These are phyloP conservation scores for Aspergillus baeticus DNA, from an alignment of 495 filamentous ascomycete genomes.

Conservation along the genomic window DNA sequence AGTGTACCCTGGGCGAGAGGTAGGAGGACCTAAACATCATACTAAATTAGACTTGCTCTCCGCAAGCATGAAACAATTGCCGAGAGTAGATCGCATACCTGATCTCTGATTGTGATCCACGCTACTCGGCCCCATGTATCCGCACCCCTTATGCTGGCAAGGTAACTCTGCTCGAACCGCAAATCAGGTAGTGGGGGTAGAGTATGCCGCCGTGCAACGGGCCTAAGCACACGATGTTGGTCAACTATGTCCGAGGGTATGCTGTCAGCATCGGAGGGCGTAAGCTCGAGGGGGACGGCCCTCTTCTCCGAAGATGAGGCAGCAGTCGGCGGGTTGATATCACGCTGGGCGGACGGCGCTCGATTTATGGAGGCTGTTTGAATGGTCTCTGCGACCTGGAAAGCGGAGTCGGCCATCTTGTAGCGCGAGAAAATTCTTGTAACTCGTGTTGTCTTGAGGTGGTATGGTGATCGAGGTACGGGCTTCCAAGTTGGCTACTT, in stretches of 20 bases:
- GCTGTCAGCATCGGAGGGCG: conserved; percentile 46
- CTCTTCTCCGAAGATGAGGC: conserved; percentile 55
- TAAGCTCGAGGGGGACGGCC: conserved; percentile 40
- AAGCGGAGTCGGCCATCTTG: conserved; percentile 45
- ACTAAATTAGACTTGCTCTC: background rate
- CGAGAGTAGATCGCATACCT: conserved; percentile 50
- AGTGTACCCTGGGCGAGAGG: conserved; percentile 78
- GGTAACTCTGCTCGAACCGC: conserved; percentile 95
- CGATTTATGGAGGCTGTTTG: conserved; percentile 76
- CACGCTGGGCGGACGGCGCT: conserved; percentile 66
- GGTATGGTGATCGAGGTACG: background rate
- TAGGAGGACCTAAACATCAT: conserved; percentile 63
- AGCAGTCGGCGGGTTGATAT: conserved; percentile 73
- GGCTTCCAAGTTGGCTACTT: background rate
- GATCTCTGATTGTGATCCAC: conserved; percentile 84
- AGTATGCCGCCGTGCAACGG: conserved; percentile 48
- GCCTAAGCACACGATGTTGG: conserved; percentile 54
- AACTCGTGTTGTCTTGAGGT: background rate
- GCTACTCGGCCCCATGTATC: conserved; percentile 73
- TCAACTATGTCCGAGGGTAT: conserved; percentile 46
- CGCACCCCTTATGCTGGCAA: conserved; percentile 76
- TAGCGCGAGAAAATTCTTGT: background rate
- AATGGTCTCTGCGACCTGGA: conserved; percentile 70
- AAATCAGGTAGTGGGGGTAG: conserved; percentile 90
- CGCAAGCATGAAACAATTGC: background rate